Base-by-base conservation (phyloP, 768 basidiomycete species). In the Lentinula guzmanii region DNA sequence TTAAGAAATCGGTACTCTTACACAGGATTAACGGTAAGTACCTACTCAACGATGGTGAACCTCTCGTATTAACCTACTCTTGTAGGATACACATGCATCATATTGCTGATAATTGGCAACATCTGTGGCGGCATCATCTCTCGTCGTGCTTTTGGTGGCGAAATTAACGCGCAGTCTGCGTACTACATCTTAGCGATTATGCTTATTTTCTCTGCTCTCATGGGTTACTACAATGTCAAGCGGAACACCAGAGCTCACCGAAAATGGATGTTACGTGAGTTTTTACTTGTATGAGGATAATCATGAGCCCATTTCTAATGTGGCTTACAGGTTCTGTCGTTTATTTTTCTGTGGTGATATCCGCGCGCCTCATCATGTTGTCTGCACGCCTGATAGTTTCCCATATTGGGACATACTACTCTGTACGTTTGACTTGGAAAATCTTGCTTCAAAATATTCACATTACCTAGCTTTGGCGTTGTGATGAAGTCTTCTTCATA, bases 251-350 rank as follows among this genome's bases (percentile, higher is more conserved):
- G 68, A 16, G 50, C 61, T 18, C 70, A 71, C 62, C 48, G 70
- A 54, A 68, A 67, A 57, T 71, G 70, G 70, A 71, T 71, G 70
- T 62, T 71, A 4, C 65, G 70, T 71, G 62, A 45, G 70, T 65
- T 15, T n/a, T 35, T 51, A 34, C 4, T 57, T 4, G 13, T 28
- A 28, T 28, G 15, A 4, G 13, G 33, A 13, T 46, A 42, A 18
- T 21, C 42, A 18, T n/a, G 52, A 24, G 33, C 52, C 13, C 13
- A 61, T 24, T 16, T 10, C 41, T 63, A 9, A 65, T 5, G 9
- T 16, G 15, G 13, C 7, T 15, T 35, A 5, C 55, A 70, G 69
- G 70, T 24, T 63, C 64, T 60, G 68, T 71, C 16, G 55, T 52
- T 1, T 70, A 67, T 50, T 66, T 69, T 34, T 53, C 63, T 6